Percentiles rank a stretch among this genome's conserved stretches.
Evolutionary conservation across 129 eudicot genomes (phyloP).

Genomic region (Gnaphalium uliginosum): DNA sequence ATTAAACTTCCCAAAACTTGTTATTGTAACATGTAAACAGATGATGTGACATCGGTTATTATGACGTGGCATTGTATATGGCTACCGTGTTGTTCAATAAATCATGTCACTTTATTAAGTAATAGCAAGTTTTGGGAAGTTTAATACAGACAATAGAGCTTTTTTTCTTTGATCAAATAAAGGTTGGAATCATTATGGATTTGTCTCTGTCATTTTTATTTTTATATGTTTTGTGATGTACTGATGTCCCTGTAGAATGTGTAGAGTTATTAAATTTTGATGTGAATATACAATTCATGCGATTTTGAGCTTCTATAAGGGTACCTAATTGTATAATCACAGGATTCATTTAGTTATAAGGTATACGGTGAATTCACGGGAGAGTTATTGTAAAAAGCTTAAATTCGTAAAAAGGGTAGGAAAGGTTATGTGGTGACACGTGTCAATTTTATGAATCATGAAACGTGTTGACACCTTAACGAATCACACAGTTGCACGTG

Average conservation of each 20-base stretch:
- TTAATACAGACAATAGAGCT: no score
- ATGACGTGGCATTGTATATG: no score
- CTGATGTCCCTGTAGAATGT: slow-evolving; percentile 5
- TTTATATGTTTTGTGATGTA: not conserved
- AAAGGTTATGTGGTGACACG: not conserved
- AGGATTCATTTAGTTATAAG: slow-evolving; percentile 3
- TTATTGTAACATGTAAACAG: no score
- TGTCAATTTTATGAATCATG: not conserved
- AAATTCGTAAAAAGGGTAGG: not conserved
- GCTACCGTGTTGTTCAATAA: no score
- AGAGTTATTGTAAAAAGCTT: not conserved
- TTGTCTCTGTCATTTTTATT: not conserved
- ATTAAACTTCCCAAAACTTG: no score
- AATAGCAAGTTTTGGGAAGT: not conserved
- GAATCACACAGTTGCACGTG: no score
- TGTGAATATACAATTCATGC: not conserved
- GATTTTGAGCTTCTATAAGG: not conserved
- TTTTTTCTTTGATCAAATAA: no score
- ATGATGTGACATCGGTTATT: no score
- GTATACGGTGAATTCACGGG: not conserved
- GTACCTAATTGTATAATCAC: not conserved
- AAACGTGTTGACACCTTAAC: no score
- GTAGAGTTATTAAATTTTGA: not conserved
- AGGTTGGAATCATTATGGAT: not conserved
- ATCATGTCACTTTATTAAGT: no score